Base-by-base conservation (phyloP, 352 stramenopile genomes). In the Pythium periplocum region DNA sequence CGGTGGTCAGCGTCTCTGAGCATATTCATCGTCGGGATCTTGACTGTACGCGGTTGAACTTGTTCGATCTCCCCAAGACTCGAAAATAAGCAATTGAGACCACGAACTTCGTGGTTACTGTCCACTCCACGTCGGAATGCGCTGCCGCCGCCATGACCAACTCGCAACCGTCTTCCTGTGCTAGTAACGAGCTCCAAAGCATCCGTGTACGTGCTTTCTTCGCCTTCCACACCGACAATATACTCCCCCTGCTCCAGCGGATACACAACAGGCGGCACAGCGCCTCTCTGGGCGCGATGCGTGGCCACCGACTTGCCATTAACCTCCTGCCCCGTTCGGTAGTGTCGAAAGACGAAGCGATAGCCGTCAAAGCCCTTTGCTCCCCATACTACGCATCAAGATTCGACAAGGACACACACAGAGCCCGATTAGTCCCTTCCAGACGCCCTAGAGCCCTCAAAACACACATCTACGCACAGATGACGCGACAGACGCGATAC, bases 331-430 rank as follows among this genome's bases (percentile, higher is more conserved):
- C 37, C 45, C 1, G 37, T 53, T 4, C 2, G 1, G 45, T 51
- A 59, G 33, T 59, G 45, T 1, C 53, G 53, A 41, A 49, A 59
- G 11, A 59, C 45, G 31, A 59, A 59, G n/a, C 48, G 53, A 12
- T 52, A 37, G 11, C 45, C 53, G 12, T 47, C 38, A 31, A 59
- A 53, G 2, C 10, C 37, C 30, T 7, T 48, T 11, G 35, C 33
- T 5, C 37, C 53, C 53, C 53, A 55, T 30, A 61, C 46, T 61
- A 46, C 26, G 38, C 38, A 43, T 43, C 38, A 43, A 48, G 6
- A 56, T 26, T 26, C 17, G 17, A 26, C 17, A 26, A 26, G 17
- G 17, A 26, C 17, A 26, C 17, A 26, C 17, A 26, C 17, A 26
- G 17, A 26, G 17, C 0, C 17, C 17, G 17, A 0, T 26, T 26